phyloP scores from a whole-genome alignment of 257 asterid genomes.

The Plantago major region DNA sequence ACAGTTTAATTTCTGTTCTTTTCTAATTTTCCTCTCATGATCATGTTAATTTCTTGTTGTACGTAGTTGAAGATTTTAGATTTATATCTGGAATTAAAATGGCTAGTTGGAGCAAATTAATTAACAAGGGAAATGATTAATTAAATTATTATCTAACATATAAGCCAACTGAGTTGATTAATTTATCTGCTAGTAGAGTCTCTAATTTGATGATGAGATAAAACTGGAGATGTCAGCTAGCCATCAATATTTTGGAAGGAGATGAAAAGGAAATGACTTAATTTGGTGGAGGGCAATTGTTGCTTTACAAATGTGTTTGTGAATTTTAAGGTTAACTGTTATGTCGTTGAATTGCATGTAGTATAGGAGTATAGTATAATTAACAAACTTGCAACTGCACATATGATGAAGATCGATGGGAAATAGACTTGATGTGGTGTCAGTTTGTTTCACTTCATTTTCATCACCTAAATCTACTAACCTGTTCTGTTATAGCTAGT shows the following conservation, averaged over 20 bases:
- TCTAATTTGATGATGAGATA: too few relatives aligned
- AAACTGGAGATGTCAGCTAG: too few relatives aligned
- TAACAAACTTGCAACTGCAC: slow-evolving; percentile 15
- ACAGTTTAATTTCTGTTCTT: too few relatives aligned
- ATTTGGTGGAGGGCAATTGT: slow-evolving; percentile 1
- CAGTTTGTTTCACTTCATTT: slow-evolving; percentile 42
- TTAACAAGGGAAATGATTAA: too few relatives aligned
- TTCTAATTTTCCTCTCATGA: too few relatives aligned
- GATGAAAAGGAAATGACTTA: background rate
- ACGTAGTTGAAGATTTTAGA: too few relatives aligned
- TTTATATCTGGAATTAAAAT: too few relatives aligned
- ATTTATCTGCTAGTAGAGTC: too few relatives aligned
- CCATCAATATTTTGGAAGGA: background rate
- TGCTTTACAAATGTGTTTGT: slow-evolving; percentile 16
- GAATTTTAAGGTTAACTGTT: slow-evolving; percentile 32
- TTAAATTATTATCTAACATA: too few relatives aligned
- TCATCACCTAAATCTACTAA: slow-evolving; percentile 32
- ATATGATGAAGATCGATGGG: slow-evolving; percentile 6
- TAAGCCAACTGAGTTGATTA: too few relatives aligned
- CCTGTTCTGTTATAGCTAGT: background rate
- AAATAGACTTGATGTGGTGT: slow-evolving; percentile 7
- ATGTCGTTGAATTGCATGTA: slow-evolving; percentile 13
- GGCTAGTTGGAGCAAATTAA: too few relatives aligned
- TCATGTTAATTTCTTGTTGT: too few relatives aligned
- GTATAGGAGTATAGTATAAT: slow-evolving; percentile 17